Conservation (phyloP, 495 filamentous ascomycete genomes). For the Penicillium cataractarum region DNA sequence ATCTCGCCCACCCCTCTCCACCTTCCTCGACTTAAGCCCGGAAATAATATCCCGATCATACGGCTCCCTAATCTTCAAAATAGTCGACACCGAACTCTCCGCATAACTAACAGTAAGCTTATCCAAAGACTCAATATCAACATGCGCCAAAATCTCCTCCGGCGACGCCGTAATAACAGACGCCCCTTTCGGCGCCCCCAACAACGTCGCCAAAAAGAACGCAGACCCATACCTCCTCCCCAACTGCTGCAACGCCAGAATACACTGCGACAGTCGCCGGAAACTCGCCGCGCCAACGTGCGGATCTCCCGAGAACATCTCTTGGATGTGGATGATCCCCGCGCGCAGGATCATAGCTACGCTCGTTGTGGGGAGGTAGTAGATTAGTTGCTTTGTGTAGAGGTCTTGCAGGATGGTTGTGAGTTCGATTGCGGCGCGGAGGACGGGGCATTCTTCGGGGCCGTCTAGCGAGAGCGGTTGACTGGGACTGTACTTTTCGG, state of each 20-base stretch:
- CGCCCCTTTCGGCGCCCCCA: background rate
- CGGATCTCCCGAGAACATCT: conserved; percentile 9
- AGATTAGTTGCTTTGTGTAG: conserved; percentile 11
- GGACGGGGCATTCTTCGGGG: conserved; percentile 2
- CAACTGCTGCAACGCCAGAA: conserved; percentile 12
- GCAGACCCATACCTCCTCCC: conserved; percentile 13
- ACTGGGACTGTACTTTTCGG: conserved; percentile 9
- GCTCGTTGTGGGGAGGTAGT: conserved; percentile 16
- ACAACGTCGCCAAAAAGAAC: conserved; percentile 11
- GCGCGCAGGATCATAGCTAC: conserved; percentile 17
- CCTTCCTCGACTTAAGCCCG: conserved; percentile 11
- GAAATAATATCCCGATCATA: conserved; percentile 21
- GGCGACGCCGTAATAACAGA: conserved; percentile 2
- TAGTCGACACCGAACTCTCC: conserved; percentile 1
- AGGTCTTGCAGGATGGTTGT: conserved; percentile 14
- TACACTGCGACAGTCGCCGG: conserved; percentile 7
- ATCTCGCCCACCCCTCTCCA: background rate
- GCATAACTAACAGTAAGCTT: conserved; percentile 5
- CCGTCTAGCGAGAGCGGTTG: conserved; percentile 8
- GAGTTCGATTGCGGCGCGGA: conserved; percentile 11
- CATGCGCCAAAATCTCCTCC: conserved; percentile 9
- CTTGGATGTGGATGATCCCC: conserved; percentile 18
- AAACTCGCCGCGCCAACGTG: background rate
- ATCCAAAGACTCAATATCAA: conserved; percentile 18
- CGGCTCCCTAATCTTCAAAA: conserved; percentile 19